A percentile compares a stretch with the other conserved stretches of the same genome.
phyloP scores from a whole-genome alignment of 1,139 yeast genomes.

The Taiozyma sp. region DNA sequence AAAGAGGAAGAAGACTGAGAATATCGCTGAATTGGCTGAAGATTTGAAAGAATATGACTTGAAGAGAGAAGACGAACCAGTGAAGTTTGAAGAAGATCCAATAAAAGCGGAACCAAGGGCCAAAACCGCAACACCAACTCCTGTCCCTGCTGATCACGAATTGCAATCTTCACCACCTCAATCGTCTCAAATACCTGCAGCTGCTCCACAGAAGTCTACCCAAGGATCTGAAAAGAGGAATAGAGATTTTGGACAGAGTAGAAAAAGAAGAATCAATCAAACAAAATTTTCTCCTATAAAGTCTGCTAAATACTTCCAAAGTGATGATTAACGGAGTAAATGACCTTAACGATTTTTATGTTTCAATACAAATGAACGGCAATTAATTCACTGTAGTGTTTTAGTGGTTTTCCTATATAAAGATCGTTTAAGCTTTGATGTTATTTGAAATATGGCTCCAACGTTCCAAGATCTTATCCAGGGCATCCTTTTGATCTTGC shows the following conservation, averaged over 20 bases:
- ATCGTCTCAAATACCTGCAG: background rate
- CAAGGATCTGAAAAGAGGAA: slow-evolving; percentile 5
- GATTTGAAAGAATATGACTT: slow-evolving; percentile 12
- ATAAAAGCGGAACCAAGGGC: background rate
- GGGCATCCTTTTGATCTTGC: slow-evolving; percentile 33
- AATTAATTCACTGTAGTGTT: background rate
- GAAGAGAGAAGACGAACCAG: slow-evolving; percentile 2
- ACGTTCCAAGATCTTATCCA: slow-evolving; percentile 32
- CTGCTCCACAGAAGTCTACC: background rate
- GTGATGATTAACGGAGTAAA: slow-evolving; percentile 6
- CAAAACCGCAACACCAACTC: background rate
- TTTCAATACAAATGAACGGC: background rate
- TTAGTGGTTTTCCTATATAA: background rate
- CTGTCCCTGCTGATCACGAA: background rate
- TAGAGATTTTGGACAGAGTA: slow-evolving; percentile 18
- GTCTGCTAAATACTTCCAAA: slow-evolving; percentile 16
- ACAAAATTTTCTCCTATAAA: slow-evolving; percentile 19
- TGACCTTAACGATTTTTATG: background rate
- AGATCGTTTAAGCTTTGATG: background rate
- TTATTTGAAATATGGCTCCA: slow-evolving; percentile 32
- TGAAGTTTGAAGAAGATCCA: background rate
- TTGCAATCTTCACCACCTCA: background rate
- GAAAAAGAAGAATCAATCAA: slow-evolving; percentile 18
- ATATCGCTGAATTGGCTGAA: slow-evolving; percentile 9
- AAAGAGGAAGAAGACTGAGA: slow-evolving; percentile 7